Base-by-base conservation (phyloP, 225 moss, liverwort and hornwort species). In the Ulota crispa region DNA sequence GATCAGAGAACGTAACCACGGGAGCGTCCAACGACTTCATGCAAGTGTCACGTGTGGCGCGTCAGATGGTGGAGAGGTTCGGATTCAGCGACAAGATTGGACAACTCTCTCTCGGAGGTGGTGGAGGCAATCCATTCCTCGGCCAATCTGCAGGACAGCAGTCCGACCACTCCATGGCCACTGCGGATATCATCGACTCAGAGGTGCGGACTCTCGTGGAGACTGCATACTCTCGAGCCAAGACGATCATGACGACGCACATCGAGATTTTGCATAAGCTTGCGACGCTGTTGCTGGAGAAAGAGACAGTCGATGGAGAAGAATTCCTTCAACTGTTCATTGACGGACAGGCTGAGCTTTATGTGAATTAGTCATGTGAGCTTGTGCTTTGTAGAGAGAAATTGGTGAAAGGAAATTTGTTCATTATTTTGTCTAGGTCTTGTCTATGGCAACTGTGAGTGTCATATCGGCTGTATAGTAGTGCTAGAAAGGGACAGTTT, bases 41-140 rank as follows among this genome's bases (percentile, higher is more conserved):
- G 82, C 82, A 82, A 69, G 82, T 82, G 15, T 82, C 82, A 2
- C 82, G 82, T 5, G 82, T 82, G 27, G 82, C 82, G 13, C 82
- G 82, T 1, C 82, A 82, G 76, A 82, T 82, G 82, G 82, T 82
- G 76, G 82, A 82, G 76, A 7, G 82, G 21, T 82, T 82, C 21
- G 82, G 82, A 50, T 82, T 82, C 69, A 82, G 82, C 61, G 76
- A 76, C 61, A 82, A 70, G 61, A 82, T 82, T 11, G 82, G 82
- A 24, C 82, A 82, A 55, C 27, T 82, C 0, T 82, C 82, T 1
- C 69, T 82, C 1, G 82, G 82, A 12, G 82, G 82, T 18, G 76
- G 82, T 13, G 82, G 82, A 11, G 82, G 82, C 0, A 82, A 82
- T 2, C 82, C 82, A 0, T 82, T 82, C 23, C 60, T 82, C 5